A percentile compares a stretch with the other conserved stretches of the same genome.
Conservation (phyloP, 139 green algal genomes). For the Coelastrella sp. region DNA sequence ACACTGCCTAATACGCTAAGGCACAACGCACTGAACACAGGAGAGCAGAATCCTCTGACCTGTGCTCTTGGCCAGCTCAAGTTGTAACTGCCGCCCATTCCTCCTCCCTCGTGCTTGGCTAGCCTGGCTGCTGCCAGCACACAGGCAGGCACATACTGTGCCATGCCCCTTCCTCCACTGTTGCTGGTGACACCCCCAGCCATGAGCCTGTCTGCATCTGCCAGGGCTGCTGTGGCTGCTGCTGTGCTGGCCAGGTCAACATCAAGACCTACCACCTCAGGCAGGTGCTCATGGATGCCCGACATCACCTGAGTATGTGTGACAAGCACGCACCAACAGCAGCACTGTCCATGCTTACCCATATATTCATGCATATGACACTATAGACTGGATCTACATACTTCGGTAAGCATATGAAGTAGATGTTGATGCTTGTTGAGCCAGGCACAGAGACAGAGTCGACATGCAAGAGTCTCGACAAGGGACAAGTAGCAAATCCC, state of each 20-base stretch:
- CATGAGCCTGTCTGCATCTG: constrained; percentile 69
- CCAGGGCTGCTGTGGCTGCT: constrained; percentile 63
- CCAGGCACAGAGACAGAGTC: no score
- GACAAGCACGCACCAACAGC: no score
- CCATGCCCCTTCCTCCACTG: constrained; percentile 51
- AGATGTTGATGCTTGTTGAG: no score
- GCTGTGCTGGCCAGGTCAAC: constrained; percentile 72
- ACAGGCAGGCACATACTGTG: constrained; percentile 73
- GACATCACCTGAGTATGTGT: constrained; percentile 55
- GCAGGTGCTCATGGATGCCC: constrained; percentile 81
- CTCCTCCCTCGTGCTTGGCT: neutral
- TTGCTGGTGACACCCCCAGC: constrained; percentile 50
- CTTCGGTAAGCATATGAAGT: no score
- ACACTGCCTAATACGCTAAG: no score
- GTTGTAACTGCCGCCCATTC: neutral
- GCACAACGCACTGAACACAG: no score
- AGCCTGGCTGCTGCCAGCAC: constrained; percentile 45
- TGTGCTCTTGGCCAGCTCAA: constrained; percentile 77
- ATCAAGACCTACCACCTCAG: constrained; percentile 74
- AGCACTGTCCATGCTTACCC: no score
- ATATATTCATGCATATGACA: no score
- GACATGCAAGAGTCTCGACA: no score
- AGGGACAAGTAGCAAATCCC: no score
- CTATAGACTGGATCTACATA: no score
- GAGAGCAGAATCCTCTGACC: neutral